phyloP scores from a whole-genome alignment of 352 stramenopile genomes.

The Globisporangium echinulatum region DNA sequence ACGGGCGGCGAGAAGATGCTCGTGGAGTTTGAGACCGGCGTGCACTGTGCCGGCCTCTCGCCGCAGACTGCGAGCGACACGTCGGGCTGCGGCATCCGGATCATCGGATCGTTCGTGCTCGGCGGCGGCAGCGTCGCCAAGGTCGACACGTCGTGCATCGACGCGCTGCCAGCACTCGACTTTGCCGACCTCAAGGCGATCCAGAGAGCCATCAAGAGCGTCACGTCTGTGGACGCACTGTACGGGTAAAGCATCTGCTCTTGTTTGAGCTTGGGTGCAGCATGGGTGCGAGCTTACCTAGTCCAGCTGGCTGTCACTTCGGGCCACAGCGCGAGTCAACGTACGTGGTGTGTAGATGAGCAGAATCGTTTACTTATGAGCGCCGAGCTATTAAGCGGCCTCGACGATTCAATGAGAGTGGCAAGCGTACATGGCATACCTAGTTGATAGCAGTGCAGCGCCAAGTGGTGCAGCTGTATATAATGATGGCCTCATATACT shows the following conservation, averaged over 20 bases:
- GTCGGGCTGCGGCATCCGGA: constrained; percentile 13
- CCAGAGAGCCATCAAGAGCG: not conserved
- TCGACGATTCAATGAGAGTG: no score
- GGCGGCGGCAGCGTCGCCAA: constrained; percentile 12
- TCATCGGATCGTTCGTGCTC: constrained; percentile 17
- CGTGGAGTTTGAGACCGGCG: constrained; percentile 21
- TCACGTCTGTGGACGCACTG: constrained; percentile 6
- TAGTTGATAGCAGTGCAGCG: no score
- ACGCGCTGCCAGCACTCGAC: constrained; percentile 2
- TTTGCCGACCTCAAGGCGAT: constrained; percentile 2
- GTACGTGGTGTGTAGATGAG: no score
- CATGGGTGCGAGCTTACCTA: no score
- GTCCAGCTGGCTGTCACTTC: no score
- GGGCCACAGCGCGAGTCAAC: no score
- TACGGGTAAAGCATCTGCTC: constrained; percentile 10
- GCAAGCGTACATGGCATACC: no score
- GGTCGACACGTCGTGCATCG: constrained; percentile 20
- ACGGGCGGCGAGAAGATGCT: constrained; percentile 12
- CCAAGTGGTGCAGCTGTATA: no score
- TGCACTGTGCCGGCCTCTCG: constrained; percentile 15
- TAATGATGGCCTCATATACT: not conserved
- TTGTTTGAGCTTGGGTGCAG: no score
- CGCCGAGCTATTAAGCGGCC: no score
- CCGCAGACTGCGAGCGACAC: not conserved
- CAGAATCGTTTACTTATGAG: no score